phyloP scores from a whole-genome alignment of 352 stramenopile species.

The Pythium insidiosum region DNA sequence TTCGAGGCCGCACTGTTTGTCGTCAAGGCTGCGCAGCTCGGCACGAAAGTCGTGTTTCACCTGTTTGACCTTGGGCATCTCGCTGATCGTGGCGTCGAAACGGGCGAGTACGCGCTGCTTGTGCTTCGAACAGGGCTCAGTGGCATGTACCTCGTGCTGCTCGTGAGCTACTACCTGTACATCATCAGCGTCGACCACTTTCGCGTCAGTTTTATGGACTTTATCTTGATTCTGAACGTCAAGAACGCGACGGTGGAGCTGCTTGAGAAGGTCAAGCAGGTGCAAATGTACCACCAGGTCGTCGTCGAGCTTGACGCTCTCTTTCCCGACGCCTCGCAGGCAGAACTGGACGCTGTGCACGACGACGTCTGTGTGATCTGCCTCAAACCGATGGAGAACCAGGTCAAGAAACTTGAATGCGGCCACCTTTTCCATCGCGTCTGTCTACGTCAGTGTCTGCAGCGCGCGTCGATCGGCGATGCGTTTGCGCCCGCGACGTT shows the following conservation, averaged over 20 bases:
- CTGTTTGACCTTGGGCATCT: slow-evolving; percentile 32
- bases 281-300: slow-evolving; percentile 61
- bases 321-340: slow-evolving; percentile 44
- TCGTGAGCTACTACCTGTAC: slow-evolving; percentile 75
- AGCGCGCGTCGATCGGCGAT: slow-evolving; percentile 53
- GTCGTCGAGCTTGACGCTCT: slow-evolving; percentile 60
- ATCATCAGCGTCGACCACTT: slow-evolving; percentile 79
- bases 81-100: slow-evolving; percentile 32
- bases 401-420: slow-evolving; percentile 68
- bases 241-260: slow-evolving; percentile 67
- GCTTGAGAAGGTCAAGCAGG: slow-evolving; percentile 56
- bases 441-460: slow-evolving; percentile 69
- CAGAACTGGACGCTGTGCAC: slow-evolving; percentile 43
- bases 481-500: slow-evolving; percentile 30
- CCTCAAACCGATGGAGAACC: slow-evolving; percentile 53
- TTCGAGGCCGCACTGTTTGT: slow-evolving; percentile 66
- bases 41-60: slow-evolving; percentile 63
- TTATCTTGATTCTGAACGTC: slow-evolving; percentile 76
- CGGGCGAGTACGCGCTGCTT: slow-evolving; percentile 56
- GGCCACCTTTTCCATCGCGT: slow-evolving; percentile 68
- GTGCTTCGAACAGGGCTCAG: slow-evolving; percentile 55
- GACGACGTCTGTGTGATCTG: slow-evolving; percentile 83
- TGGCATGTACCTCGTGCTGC: slow-evolving; percentile 50
- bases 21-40: slow-evolving; percentile 56
- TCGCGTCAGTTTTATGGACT: slow-evolving; percentile 66